Evolutionary conservation across 305 asterid genomes (phyloP).

Genomic region (Salvia sclarea): DNA sequence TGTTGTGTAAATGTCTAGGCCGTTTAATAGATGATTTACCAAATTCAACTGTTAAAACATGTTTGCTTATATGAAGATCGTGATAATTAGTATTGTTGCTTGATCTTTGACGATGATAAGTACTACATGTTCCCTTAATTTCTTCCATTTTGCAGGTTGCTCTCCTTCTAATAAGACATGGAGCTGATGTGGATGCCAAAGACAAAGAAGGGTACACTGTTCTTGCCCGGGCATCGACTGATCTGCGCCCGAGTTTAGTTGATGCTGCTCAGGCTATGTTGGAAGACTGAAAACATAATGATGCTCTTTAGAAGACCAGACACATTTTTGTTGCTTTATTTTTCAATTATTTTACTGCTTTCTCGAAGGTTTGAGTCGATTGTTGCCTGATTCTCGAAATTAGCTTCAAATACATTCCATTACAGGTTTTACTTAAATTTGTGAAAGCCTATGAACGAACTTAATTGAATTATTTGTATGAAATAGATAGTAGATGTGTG

Average conservation of each 20-base stretch:
- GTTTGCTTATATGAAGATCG: background rate
- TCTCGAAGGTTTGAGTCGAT: background rate
- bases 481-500: background rate
- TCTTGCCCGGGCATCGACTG: slow-evolving; percentile 77
- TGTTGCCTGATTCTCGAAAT: too few species aligned
- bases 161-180: slow-evolving; percentile 87
- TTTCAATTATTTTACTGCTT: slow-evolving; percentile 6
- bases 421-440: background rate
- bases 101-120: background rate
- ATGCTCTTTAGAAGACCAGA: slow-evolving; percentile 2
- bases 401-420: background rate
- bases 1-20: slow-evolving; percentile 3
- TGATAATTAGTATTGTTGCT: background rate
- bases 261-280: slow-evolving; percentile 92
- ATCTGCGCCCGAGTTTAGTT: slow-evolving; percentile 59
- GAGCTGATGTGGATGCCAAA: slow-evolving; percentile 78
- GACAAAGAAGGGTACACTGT: slow-evolving; percentile 94
- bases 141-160: slow-evolving; percentile 60
- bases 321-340: slow-evolving; percentile 10
- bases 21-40: background rate
- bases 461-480: too few species aligned
- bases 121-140: background rate
- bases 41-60: background rate
- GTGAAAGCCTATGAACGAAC: background rate
- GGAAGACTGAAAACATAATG: slow-evolving; percentile 53